Conservation (phyloP, 768 basidiomycete species). For the Ramaria sp. region DNA sequence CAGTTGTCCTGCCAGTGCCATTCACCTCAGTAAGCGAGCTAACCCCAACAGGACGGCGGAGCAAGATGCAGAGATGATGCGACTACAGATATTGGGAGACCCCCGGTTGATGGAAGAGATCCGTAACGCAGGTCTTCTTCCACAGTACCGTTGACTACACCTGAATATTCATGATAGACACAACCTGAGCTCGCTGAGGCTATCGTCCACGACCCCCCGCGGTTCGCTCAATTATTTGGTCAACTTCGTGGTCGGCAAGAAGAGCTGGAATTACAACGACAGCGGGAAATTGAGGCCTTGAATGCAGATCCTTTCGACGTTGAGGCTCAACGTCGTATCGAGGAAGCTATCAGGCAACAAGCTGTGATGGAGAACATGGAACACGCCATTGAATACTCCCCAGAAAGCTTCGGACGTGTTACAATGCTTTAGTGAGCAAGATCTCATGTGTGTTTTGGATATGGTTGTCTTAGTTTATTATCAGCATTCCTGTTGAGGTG, state of each 20-base stretch:
- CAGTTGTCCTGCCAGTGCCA: neutral
- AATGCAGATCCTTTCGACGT: conserved; percentile 87
- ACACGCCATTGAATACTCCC: conserved; percentile 88
- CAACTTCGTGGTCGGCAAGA: conserved; percentile 47
- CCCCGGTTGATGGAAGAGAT: conserved; percentile 69
- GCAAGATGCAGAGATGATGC: conserved; percentile 84
- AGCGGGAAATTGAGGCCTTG: conserved; percentile 53
- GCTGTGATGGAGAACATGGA: conserved; percentile 87
- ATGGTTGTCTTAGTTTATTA: neutral
- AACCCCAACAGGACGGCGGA: conserved; percentile 40
- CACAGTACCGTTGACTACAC: neutral
- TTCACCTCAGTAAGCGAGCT: neutral
- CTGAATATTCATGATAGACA: conserved; percentile 29
- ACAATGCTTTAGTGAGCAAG: conserved; percentile 88
- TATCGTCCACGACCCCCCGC: conserved; percentile 50
- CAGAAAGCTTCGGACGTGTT: conserved; percentile 88
- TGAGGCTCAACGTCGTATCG: conserved; percentile 87
- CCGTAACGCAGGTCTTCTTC: conserved; percentile 43
- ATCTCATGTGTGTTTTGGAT: neutral
- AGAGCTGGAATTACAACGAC: conserved; percentile 41
- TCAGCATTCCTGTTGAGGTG: conserved; percentile 82
- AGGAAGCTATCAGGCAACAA: conserved; percentile 84
- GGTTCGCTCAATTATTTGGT: conserved; percentile 65
- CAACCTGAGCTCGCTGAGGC: conserved; percentile 79
- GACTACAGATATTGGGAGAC: conserved; percentile 78